A percentile compares a stretch with the other conserved stretches of the same genome.
phyloP scores from a whole-genome alignment of 192 early-diverging fungal species.

The Coemansia asiatica region DNA sequence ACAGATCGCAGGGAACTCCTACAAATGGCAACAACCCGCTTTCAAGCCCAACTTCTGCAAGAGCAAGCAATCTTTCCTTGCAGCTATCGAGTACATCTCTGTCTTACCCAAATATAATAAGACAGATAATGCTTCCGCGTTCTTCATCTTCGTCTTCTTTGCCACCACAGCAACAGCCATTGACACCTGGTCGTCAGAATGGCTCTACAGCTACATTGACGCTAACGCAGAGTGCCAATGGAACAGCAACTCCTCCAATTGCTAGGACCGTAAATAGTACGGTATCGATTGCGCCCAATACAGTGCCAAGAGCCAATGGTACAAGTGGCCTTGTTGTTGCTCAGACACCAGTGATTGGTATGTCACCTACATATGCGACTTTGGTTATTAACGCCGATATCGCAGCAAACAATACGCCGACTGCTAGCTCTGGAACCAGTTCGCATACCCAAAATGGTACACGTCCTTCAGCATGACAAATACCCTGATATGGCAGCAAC shows the following conservation, averaged over 20 bases:
- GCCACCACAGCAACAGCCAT: no score
- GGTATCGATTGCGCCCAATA: neutral
- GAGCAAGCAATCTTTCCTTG: neutral
- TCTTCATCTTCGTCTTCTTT: no score
- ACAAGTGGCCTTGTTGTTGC: neutral
- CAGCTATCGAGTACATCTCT: neutral
- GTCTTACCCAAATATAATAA: neutral
- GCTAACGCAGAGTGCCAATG: neutral
- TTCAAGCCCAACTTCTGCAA: conserved; percentile 1
- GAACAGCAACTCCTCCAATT: neutral
- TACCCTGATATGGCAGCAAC: neutral
- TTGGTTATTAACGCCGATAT: conserved; percentile 27
- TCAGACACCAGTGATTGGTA: conserved; percentile 23
- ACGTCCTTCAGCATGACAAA: neutral
- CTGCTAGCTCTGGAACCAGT: neutral
- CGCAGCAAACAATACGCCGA: neutral
- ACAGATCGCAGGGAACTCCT: neutral
- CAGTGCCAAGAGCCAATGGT: neutral
- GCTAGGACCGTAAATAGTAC: neutral
- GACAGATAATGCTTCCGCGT: neutral
- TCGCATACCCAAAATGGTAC: neutral
- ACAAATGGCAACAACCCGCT: neutral
- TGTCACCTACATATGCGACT: conserved; percentile 41
- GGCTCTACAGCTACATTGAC: no score
- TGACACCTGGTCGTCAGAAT: no score